Evolutionary conservation across 768 basidiomycete species (phyloP).

Genomic region (Suillus occidentalis): DNA sequence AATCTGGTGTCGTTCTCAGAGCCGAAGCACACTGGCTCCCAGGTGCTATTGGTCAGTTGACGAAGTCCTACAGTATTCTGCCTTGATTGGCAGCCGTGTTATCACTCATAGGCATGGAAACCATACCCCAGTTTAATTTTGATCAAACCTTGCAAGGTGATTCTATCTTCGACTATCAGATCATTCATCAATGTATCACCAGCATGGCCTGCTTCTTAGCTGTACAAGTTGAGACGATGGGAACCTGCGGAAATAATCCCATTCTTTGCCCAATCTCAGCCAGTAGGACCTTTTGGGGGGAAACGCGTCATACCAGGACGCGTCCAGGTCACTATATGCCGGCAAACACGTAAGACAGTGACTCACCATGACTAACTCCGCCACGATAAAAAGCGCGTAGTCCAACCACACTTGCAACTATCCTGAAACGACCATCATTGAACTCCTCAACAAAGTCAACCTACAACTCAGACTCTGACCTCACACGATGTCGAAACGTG

Average conservation of each 20-base stretch:
- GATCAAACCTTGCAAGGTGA: neutral
- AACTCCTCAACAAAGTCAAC: neutral
- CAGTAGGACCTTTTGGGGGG: neutral
- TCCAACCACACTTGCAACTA: neutral
- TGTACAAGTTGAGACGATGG: neutral
- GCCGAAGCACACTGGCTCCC: neutral
- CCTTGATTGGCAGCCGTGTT: no score
- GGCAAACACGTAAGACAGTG: neutral
- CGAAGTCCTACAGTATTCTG: neutral
- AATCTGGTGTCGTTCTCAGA: neutral
- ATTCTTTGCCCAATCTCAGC: neutral
- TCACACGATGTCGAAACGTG: neutral
- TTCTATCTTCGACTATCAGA: neutral
- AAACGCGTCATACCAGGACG: neutral
- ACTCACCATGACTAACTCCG: neutral
- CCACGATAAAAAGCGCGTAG: neutral
- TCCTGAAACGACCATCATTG: neutral
- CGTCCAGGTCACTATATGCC: neutral
- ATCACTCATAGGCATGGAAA: neutral
- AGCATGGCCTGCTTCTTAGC: neutral
- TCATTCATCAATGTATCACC: neutral
- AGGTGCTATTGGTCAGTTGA: no score
- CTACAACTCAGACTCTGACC: neutral
- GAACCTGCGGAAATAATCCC: neutral
- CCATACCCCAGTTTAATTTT: neutral